Conservation (phyloP, 768 basidiomycete species). For the Chalciporus piperatus region DNA sequence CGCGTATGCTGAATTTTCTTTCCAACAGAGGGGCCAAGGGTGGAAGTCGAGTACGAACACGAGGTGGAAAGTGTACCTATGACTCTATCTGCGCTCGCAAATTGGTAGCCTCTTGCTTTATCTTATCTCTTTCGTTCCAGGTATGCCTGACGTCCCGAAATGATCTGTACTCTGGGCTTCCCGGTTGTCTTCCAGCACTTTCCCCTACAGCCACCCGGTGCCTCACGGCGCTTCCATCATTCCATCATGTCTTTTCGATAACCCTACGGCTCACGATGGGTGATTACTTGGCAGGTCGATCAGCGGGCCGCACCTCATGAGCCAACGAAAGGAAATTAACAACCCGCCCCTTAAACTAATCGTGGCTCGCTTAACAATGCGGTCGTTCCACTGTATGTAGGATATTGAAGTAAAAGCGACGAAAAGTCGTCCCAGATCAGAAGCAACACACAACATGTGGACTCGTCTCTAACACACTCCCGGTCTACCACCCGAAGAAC, state of each 20-base stretch:
- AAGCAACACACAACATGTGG: background rate
- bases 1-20: slow-evolving; percentile 12
- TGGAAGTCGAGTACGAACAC: slow-evolving; percentile 97
- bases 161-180: too few species aligned
- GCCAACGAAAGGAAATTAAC: too few species aligned
- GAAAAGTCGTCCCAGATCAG: background rate
- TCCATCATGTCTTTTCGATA: too few species aligned
- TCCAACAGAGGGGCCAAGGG: slow-evolving; percentile 63
- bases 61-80: slow-evolving; percentile 73
- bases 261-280: too few species aligned
- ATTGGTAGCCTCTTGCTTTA: slow-evolving; percentile 42
- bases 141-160: background rate
- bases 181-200: too few species aligned
- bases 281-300: too few species aligned
- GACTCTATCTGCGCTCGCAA: slow-evolving; percentile 48
- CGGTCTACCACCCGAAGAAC: slow-evolving; percentile 74
- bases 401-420: background rate
- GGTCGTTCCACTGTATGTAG: background rate
- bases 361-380: too few species aligned
- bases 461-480: slow-evolving; percentile 16
- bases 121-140: background rate
- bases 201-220: too few species aligned
- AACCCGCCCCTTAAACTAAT: too few species aligned
- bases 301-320: too few species aligned
- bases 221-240: too few species aligned